A percentile compares a stretch with the other conserved stretches of the same genome.
Conservation (phyloP, 129 eudicot species). For the Chrysanthemum makinoi region DNA sequence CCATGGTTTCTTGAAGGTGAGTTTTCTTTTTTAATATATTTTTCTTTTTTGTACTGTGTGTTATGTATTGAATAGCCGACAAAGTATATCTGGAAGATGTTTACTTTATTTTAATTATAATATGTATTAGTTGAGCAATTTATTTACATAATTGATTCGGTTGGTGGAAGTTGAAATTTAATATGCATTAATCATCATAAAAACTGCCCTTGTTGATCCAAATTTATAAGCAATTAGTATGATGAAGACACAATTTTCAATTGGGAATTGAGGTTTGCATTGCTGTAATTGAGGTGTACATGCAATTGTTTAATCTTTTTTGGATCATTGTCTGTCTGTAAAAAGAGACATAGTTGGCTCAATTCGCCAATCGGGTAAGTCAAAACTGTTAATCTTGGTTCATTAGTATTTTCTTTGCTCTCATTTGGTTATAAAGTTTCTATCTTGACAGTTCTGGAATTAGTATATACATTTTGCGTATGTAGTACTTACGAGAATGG, state of each 20-base stretch:
- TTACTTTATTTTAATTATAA: slow-evolving; percentile 15
- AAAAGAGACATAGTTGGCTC: neutral
- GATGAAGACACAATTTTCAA: neutral
- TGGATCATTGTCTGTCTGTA: neutral
- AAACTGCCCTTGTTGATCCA: slow-evolving; percentile 3
- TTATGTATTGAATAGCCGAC: slow-evolving; percentile 27
- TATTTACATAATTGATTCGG: slow-evolving; percentile 21
- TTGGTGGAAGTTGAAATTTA: slow-evolving; percentile 31
- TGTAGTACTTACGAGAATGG: slow-evolving; percentile 19
- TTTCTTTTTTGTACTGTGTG: neutral
- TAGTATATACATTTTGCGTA: neutral
- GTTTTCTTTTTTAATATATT: slow-evolving; percentile 11
- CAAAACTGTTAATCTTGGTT: slow-evolving; percentile 11
- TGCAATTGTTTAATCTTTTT: slow-evolving; percentile 19
- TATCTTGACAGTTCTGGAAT: slow-evolving; percentile 1
- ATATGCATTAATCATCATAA: slow-evolving; percentile 14
- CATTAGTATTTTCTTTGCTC: slow-evolving; percentile 3
- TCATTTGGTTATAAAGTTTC: slow-evolving; percentile 14
- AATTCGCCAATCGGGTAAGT: slow-evolving; percentile 21
- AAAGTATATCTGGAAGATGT: slow-evolving; percentile 37
- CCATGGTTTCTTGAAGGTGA: slow-evolving; percentile 46
- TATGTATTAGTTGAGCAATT: slow-evolving; percentile 24
- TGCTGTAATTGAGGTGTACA: slow-evolving; percentile 39
- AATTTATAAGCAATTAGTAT: slow-evolving; percentile 1
- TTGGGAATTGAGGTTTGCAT: slow-evolving; percentile 20